These are phyloP conservation scores for Fragaria vesca DNA, from an alignment of 306 rosid genomes.

Conservation along the genomic window DNA sequence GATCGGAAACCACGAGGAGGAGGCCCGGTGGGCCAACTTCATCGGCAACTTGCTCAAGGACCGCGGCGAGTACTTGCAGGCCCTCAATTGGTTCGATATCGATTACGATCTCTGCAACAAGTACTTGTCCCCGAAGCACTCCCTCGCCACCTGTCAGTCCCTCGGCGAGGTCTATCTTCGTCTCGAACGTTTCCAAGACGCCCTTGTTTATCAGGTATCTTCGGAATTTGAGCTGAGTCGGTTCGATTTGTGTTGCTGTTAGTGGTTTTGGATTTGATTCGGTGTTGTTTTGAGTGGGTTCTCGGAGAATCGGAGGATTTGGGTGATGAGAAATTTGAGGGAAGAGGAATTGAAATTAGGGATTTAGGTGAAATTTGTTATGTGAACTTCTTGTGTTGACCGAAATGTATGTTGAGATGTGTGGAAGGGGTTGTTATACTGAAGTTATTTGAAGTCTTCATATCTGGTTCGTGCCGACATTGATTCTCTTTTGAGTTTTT, in stretches of 20 bases:
- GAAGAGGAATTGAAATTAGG: not conserved
- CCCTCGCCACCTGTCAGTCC: conserved; percentile 83
- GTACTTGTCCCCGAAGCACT: conserved; percentile 53
- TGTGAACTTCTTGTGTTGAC: not conserved
- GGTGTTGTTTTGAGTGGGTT: not conserved
- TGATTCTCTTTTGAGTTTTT: not conserved
- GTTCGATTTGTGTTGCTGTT: not conserved
- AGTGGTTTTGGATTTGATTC: not conserved
- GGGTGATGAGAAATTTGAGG: not conserved
- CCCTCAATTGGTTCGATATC: conserved; percentile 78
- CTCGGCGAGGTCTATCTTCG: conserved; percentile 88
- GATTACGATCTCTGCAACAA: conserved; percentile 64
- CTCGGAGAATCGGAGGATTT: not conserved
- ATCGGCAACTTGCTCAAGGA: conserved; percentile 63
- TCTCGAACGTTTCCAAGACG: conserved; percentile 57
- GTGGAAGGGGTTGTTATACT: not conserved
- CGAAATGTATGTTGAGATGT: not conserved
- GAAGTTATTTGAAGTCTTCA: not conserved
- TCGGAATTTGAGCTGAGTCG: not conserved
- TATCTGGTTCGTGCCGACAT: not conserved
- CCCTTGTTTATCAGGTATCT: conserved; percentile 69
- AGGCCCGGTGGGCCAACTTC: conserved; percentile 91
- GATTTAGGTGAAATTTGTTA: not conserved
- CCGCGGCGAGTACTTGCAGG: conserved; percentile 69
- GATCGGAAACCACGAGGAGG: conserved; percentile 77